phyloP scores from a whole-genome alignment of 441 rosid species.

The Viola pubescens region DNA sequence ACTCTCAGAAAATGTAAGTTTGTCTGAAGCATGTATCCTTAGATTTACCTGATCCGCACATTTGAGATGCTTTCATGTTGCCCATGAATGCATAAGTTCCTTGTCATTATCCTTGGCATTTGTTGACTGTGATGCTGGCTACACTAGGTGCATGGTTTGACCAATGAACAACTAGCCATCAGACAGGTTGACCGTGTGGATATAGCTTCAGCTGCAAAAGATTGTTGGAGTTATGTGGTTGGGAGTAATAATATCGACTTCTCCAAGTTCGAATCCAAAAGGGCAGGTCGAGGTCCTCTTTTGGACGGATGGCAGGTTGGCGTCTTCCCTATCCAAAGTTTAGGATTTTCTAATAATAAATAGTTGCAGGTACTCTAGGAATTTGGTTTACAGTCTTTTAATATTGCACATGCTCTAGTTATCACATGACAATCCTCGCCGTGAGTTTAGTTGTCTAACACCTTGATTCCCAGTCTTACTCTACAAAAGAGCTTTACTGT shows the following conservation, averaged over 20 bases:
- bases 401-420: too few relatives aligned
- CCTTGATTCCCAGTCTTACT: too few relatives aligned
- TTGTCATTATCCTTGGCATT: conserved; percentile 5
- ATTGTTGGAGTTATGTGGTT: conserved; percentile 57
- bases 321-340: conserved; percentile 4
- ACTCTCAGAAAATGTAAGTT: conserved; percentile 52
- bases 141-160: conserved; percentile 46
- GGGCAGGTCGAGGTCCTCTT: conserved; percentile 59
- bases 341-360: too few relatives aligned
- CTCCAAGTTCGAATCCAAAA: conserved; percentile 41
- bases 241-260: conserved; percentile 41
- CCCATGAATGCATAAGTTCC: too few relatives aligned
- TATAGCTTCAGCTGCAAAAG: conserved; percentile 47
- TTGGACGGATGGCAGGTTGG: conserved; percentile 60
- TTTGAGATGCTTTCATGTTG: too few relatives aligned
- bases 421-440: too few relatives aligned
- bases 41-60: neutral
- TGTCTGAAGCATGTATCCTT: neutral
- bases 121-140: conserved; percentile 15
- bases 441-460: too few relatives aligned
- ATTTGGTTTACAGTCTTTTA: too few relatives aligned
- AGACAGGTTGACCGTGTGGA: conserved; percentile 51
- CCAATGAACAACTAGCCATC: conserved; percentile 40
- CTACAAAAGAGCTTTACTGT: too few relatives aligned
- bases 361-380: too few relatives aligned